These are phyloP conservation scores for Komagataella pastoris DNA, from an alignment of 805 yeast species.

Conservation along the genomic window DNA sequence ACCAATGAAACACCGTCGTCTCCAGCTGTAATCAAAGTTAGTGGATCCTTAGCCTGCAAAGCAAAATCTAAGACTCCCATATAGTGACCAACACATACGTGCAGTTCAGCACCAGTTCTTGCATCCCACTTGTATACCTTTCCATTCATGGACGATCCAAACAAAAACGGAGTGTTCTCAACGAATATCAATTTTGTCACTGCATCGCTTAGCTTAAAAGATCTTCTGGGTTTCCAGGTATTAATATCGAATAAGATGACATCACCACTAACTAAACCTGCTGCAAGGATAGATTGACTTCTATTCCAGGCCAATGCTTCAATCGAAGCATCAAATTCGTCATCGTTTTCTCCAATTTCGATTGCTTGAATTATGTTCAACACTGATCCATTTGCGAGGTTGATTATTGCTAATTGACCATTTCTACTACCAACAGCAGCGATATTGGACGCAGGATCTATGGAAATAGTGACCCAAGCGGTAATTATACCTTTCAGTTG, in stretches of 20 bases:
- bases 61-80: slow-evolving; percentile 89
- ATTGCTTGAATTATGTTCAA: slow-evolving; percentile 54
- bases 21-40: slow-evolving; percentile 78
- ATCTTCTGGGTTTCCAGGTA: slow-evolving; percentile 76
- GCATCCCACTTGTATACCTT: slow-evolving; percentile 79
- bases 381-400: slow-evolving; percentile 59
- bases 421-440: slow-evolving; percentile 81
- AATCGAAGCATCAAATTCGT: slow-evolving; percentile 51
- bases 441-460: slow-evolving; percentile 30
- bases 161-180: slow-evolving; percentile 38
- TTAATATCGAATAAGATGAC: slow-evolving; percentile 70
- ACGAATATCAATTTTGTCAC: slow-evolving; percentile 70
- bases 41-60: slow-evolving; percentile 41
- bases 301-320: slow-evolving; percentile 74
- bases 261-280: slow-evolving; percentile 84
- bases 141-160: slow-evolving; percentile 78
- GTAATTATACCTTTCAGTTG: slow-evolving; percentile 65
- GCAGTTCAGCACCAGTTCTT: slow-evolving; percentile 67
- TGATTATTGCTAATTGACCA: slow-evolving; percentile 72
- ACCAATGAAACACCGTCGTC: slow-evolving; percentile 91
- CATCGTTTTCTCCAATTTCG: slow-evolving; percentile 40
- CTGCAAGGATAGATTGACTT: slow-evolving; percentile 52
- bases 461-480: slow-evolving; percentile 78
- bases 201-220: slow-evolving; percentile 63
- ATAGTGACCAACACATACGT: slow-evolving; percentile 82